Base-by-base conservation (phyloP, 441 rosid genomes). In the Gossypium trilobum region DNA sequence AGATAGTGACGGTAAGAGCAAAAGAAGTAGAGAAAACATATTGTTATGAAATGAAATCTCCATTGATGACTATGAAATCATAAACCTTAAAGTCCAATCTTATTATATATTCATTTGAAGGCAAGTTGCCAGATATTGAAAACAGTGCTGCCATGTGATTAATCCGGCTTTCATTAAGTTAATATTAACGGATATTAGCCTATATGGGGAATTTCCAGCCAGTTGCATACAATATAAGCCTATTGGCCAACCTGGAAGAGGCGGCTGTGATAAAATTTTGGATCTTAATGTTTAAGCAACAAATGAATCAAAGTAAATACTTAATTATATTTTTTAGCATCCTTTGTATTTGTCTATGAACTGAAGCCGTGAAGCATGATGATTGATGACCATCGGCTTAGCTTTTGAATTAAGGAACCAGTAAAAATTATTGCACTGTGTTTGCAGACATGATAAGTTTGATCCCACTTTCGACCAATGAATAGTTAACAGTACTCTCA, bases 31-130 rank as follows among this genome's bases (percentile, higher is more conserved):
- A 1, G 68, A 25, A 25, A 74, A 11, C 33, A 64, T 25, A 46
- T 14, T 59, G 52, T 19, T 17, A 20, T 70, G 60, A 50, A 33
- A 5, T 46, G 78, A 64, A 68, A 54, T 50, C 22, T 52, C 81
- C 86, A 84, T 84, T 42, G 59, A 54, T 57, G 71, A 16, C 57
- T 62, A 9, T 42, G 51, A 44, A 59, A 59, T 54, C 14, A 20
- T 2, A 52, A 46, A n/a, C 20, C 9, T 54, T 46, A 42, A 55
- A 22, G 16, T 57, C 22, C 25, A 46, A 20, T 22, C 5, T 29
- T 73, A 10, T 27, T 50, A 17, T 31, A 16, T 9, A 0, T 13
- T 16, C 2, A 13, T 13, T 27, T 23, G 39, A 19, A 31, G 1
- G 46, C 39, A 64, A 55, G 29, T 46, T 6, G 36, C 23, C 29